Evolutionary conservation across 129 eudicot genomes (phyloP).

Genomic region (Pulicaria dysenterica): DNA sequence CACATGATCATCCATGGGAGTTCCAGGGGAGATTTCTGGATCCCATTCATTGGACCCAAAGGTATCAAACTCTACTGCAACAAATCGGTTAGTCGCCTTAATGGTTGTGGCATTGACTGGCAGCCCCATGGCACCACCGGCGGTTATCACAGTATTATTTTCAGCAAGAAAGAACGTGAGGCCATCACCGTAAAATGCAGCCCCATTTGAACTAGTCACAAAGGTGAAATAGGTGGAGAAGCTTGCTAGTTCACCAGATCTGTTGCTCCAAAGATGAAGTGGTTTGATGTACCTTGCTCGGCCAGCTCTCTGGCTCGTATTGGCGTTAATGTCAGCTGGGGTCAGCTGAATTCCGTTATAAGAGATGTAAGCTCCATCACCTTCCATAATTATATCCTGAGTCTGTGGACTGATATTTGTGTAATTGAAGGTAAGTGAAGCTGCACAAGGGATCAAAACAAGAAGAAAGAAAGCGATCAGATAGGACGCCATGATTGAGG

Average conservation of each 20-base stretch:
- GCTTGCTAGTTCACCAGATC: constrained; percentile 22
- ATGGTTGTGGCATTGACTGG: not conserved
- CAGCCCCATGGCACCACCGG: constrained; percentile 35
- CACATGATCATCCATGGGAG: constrained; percentile 22
- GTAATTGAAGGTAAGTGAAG: constrained; percentile 22
- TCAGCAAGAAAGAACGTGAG: constrained; percentile 30
- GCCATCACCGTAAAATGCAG: constrained; percentile 8
- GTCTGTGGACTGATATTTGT: not conserved
- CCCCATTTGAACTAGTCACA: not conserved
- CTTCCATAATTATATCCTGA: not conserved
- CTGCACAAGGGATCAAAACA: constrained; percentile 3
- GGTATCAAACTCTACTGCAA: constrained; percentile 54
- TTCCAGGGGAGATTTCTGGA: not conserved
- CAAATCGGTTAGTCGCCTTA: constrained; percentile 22
- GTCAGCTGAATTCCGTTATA: constrained; percentile 26
- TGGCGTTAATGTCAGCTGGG: not conserved
- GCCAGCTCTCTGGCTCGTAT: not conserved
- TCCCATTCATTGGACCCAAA: constrained; percentile 21
- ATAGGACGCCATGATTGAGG: not conserved
- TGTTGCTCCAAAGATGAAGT: constrained; percentile 32
- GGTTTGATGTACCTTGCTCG: constrained; percentile 15
- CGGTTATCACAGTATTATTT: constrained; percentile 8
- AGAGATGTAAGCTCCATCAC: constrained; percentile 12
- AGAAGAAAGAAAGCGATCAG: not conserved
- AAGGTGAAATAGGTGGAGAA: constrained; percentile 24